phyloP scores from a whole-genome alignment of 441 rosid genomes.

The Bocquillonia castaneifolia region DNA sequence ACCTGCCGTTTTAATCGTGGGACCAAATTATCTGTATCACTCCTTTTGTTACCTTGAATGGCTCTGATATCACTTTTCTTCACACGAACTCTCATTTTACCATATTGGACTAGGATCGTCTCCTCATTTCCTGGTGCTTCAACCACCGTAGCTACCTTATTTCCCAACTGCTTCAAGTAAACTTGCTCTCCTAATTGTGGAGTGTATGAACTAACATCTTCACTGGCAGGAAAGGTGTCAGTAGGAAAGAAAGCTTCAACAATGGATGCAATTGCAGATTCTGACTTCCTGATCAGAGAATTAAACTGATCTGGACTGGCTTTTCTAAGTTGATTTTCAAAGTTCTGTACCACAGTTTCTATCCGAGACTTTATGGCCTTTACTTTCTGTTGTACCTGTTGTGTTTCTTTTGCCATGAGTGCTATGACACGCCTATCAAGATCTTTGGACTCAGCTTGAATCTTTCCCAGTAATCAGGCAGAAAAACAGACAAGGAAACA shows the following conservation, averaged over 20 bases:
- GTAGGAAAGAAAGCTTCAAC: conserved; percentile 48
- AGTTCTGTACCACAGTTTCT: conserved; percentile 44
- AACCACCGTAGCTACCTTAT: conserved; percentile 65
- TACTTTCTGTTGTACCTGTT: conserved; percentile 49
- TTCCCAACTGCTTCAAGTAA: conserved; percentile 60
- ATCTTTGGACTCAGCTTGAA: conserved; percentile 62
- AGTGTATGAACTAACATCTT: conserved; percentile 34
- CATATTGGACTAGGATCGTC: conserved; percentile 64
- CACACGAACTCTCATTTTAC: conserved; percentile 73
- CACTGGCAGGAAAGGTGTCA: conserved; percentile 28
- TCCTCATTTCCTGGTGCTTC: conserved; percentile 66
- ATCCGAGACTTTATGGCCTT: conserved; percentile 49
- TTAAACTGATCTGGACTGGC: conserved; percentile 47
- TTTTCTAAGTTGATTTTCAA: conserved; percentile 47
- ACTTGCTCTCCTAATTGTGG: conserved; percentile 74
- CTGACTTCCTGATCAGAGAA: conserved; percentile 54
- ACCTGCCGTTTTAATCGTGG: conserved; percentile 49
- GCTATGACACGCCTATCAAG: conserved; percentile 52
- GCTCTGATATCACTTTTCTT: conserved; percentile 56
- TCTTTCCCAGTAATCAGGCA: conserved; percentile 37
- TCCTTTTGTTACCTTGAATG: conserved; percentile 29
- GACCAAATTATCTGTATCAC: conserved; percentile 24
- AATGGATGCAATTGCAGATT: conserved; percentile 60
- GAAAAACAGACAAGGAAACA: conserved; percentile 8
- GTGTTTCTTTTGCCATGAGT: conserved; percentile 59